Percentiles rank a stretch among this genome's conserved stretches.
phyloP scores from a whole-genome alignment of 176 grass and related monocot genomes.

The Oryza australiensis region DNA sequence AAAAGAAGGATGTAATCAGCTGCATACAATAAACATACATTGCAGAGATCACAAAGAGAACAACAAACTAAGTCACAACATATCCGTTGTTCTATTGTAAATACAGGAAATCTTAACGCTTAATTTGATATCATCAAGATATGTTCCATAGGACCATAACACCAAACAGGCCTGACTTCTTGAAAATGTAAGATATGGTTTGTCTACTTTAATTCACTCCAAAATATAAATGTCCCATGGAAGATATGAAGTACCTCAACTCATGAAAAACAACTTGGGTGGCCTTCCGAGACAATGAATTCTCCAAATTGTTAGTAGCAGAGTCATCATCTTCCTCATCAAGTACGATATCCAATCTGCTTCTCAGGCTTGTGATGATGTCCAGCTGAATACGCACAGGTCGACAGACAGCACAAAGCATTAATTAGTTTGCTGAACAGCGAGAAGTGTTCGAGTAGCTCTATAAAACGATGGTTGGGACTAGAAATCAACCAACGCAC shows the following conservation, averaged over 20 bases:
- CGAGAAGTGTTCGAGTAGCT: neutral
- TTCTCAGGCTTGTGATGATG: constrained; percentile 68
- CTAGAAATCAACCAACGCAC: constrained; percentile 9
- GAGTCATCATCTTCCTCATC: constrained; percentile 71
- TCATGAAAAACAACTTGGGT: constrained; percentile 64
- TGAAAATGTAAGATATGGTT: neutral
- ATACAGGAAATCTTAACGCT: neutral
- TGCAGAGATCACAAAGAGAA: neutral
- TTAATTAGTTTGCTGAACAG: neutral
- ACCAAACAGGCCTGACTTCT: neutral
- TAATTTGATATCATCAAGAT: neutral
- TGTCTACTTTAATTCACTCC: neutral
- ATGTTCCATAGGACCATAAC: neutral
- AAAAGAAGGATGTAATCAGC: constrained; percentile 20
- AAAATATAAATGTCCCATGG: constrained; percentile 14
- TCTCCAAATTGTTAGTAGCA: constrained; percentile 23
- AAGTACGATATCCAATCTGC: constrained; percentile 77
- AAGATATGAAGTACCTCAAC: constrained; percentile 53
- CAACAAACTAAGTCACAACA: neutral
- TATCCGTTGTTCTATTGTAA: neutral
- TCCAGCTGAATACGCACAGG: constrained; percentile 51
- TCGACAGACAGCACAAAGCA: constrained; percentile 22
- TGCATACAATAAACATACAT: constrained; percentile 5
- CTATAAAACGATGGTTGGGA: neutral
- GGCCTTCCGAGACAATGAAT: constrained; percentile 47